Evolutionary conservation across 805 yeast species (phyloP), one percentile per base, ranked within the genome.

Genomic region (Nakazawaea populi): DNA sequence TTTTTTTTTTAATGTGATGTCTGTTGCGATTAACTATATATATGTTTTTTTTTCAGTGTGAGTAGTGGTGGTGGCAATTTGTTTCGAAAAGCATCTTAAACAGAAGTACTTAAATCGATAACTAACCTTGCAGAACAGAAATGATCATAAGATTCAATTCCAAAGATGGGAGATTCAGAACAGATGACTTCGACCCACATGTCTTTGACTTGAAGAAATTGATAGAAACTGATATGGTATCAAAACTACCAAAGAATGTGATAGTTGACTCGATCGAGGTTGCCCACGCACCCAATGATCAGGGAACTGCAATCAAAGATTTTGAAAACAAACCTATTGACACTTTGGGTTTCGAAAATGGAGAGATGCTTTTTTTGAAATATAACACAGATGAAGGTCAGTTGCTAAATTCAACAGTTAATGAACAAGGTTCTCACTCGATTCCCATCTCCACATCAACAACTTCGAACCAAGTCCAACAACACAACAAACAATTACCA

Each of bases 91-190:
- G 24, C 24, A 18, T 18, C 24, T 18, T 18, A 18, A 18, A 18
- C 24, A 18, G 24, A 18, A 18, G 24, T 18, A 32, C 35, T 32
- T 2, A 32, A 9, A 32, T 32, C 3, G 35, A 9, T 11, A 2
- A 8, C 8, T 9, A 11, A 32, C 8, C 11, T 9, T 32, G 11
- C 8, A 2, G 11, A 32, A 11, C 3, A 10, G 32, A 31, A 10
- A 30, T 47, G 89, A 79, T 91, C 57, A 69, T 87, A 27, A 74
- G 99, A 60, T 89, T 94, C 67, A 77, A 96, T 61, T 75, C 94
- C 31, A 88, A 80, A 60, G 87, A 87, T 57, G 98, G 98, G 7
- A 85, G 82, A 78, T 81, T 80, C 63, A 77, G 98, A 49, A 76
- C 87, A 36, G 63, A 70, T 29, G 80, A 78, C 31, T 46, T 51